Evolutionary conservation across 345 rosid genomes (phyloP).

Genomic region (Brassica juncea): DNA sequence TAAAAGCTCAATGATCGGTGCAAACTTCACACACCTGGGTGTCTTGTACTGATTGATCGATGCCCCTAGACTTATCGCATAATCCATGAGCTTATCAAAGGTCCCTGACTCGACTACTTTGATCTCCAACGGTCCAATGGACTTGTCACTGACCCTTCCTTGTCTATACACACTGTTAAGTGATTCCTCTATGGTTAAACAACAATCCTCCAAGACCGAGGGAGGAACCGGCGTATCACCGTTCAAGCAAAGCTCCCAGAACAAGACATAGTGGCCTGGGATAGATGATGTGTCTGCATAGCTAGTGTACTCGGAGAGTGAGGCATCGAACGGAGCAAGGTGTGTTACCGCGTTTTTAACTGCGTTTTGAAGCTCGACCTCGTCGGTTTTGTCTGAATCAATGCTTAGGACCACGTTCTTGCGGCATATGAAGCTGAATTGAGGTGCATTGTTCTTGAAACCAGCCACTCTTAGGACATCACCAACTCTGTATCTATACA

Average conservation of each 20-base stretch:
- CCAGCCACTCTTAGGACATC: constrained; percentile 91
- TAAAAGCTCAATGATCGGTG: constrained; percentile 85
- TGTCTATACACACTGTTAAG: constrained; percentile 96
- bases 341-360: constrained; percentile 83
- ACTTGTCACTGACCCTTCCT: constrained; percentile 80
- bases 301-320: constrained; percentile 83
- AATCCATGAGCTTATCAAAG: constrained; percentile 96
- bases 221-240: constrained; percentile 84
- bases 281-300: constrained; percentile 70
- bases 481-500: constrained; percentile 90
- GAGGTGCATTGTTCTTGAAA: constrained; percentile 95
- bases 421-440: constrained; percentile 91
- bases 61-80: constrained; percentile 88
- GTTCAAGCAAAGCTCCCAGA: constrained; percentile 73
- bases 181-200: constrained; percentile 84
- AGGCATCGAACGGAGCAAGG: constrained; percentile 73
- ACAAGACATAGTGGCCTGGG: constrained; percentile 92
- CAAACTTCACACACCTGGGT: constrained; percentile 93
- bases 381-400: constrained; percentile 94
- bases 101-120: constrained; percentile 87
- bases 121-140: constrained; percentile 93
- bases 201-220: constrained; percentile 88
- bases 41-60: constrained; percentile 97
- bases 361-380: constrained; percentile 92
- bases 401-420: constrained; percentile 89